Base-by-base conservation (phyloP, 192 early-diverging fungal genomes). In the Coemansia sp. region DNA sequence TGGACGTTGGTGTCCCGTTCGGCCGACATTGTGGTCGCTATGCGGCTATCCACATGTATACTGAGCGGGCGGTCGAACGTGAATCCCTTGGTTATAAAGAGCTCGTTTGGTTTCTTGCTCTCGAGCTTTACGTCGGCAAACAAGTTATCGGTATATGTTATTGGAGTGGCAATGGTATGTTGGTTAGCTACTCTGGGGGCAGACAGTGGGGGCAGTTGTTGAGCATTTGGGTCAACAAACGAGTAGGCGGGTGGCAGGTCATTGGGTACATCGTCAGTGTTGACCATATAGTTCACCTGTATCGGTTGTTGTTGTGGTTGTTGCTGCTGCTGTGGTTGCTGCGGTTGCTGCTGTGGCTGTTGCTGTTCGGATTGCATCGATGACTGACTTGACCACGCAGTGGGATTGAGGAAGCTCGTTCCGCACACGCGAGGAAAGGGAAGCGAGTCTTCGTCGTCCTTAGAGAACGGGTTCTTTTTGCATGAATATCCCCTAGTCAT, bases 211-310 rank as follows among this genome's bases (percentile, higher is more conserved):
- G 48, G 48, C 25, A 7, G 55, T 2, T 29, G 55, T 15, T 25
- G 31, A 4, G 52, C 48, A 34, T 67, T 67, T 5, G 75, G 75
- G 39, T 77, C 75, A 5, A 56, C 58, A 18, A 52, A 23, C 16
- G 75, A 77, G 52, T 77, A 77, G 28, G 64, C 65, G 39, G 75
- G 75, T 18, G 75, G 75, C 42, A 68, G 51, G 12, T 68, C 66
- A 0, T 12, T 31, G 28, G 55, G 66, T 31, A 48, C 23, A 18
- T 23, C 20, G 13, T 7, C 6, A 23, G 4, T 23, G 8, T 2
- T 10, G 4, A 18, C 1, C 10, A 13, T 7, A 26, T 51, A 51
- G 25, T 51, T 51, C 10, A 26, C 23, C 9, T 21, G 23, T 9
- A 51, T 7, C 48, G 20, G 48, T 23, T 51, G 48, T 15, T 51